A percentile compares a stretch with the other conserved stretches of the same genome.
These are phyloP conservation scores for Rhodotorula glutinis DNA, from an alignment of 1,284 basidiomycete genomes.

Conservation along the genomic window DNA sequence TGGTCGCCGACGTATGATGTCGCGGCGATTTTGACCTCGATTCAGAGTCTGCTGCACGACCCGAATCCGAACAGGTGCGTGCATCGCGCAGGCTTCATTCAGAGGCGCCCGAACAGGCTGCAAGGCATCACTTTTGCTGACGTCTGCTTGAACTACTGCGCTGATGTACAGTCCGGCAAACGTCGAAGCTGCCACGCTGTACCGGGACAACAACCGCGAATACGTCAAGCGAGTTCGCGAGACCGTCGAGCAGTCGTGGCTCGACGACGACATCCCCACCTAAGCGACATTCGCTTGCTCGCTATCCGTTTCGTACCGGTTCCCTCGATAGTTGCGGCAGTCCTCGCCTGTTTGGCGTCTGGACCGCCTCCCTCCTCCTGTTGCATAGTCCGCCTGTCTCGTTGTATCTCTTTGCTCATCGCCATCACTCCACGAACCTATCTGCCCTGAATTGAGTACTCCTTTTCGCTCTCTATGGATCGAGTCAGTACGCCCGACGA, in stretches of 20 bases:
- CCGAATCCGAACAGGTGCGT: conserved; percentile 84
- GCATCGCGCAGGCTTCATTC: background rate
- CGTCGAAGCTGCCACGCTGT: conserved; percentile 92
- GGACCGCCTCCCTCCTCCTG: background rate
- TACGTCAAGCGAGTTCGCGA: conserved; percentile 43
- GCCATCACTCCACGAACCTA: too few relatives aligned
- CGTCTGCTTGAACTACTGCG: background rate
- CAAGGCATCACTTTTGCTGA: background rate
- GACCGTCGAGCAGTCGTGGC: conserved; percentile 86
- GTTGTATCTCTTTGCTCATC: too few relatives aligned
- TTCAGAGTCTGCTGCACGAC: conserved; percentile 92
- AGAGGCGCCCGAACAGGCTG: too few relatives aligned
- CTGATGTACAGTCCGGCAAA: conserved; percentile 75
- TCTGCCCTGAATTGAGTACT: too few relatives aligned
- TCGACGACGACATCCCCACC: conserved; percentile 55
- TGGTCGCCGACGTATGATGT: conserved; percentile 99
- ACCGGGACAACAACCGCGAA: conserved; percentile 91
- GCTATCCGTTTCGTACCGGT: background rate
- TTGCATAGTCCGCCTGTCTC: too few relatives aligned
- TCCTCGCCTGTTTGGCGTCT: background rate
- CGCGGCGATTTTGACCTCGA: conserved; percentile 91
- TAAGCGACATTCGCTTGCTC: background rate
- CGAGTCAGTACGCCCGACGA: too few relatives aligned
- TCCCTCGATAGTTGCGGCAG: background rate
- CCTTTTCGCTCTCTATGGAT: too few relatives aligned